Evolutionary conservation across 495 filamentous ascomycete species (phyloP), one percentile per base, ranked within the genome.

Genomic region (Immersiella caudata): DNA sequence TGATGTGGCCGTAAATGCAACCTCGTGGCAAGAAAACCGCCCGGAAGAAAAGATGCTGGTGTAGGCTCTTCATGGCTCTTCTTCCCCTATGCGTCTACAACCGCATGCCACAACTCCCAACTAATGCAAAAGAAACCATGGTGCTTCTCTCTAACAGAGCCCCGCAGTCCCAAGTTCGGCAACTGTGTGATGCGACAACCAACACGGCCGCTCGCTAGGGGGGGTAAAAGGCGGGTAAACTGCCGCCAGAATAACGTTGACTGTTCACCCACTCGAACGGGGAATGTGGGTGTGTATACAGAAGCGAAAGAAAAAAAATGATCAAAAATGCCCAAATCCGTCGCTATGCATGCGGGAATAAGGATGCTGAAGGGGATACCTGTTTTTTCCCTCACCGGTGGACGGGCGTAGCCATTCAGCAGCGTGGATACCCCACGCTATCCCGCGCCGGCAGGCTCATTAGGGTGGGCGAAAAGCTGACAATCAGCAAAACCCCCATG

Each of bases 341-440:
- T 67, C 65, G 60, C 64, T 64, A 51, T 70, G 68, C 68, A 67
- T 72, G 67, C 60, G 70, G 64, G 64, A 65, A 65, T 67, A 68
- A 71, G 46, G 63, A 59, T 22, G 26, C 46, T 21, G 11, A 26
- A 26, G 55, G 52, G 57, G 55, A n/a, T 36, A 36, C 51, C 26
- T 22, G 9, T 16, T 25, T 36, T 24, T 22, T 49, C 16, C 29
- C n/a, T 55, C 20, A 27, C 63, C 52, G 51, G 27, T 58, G n/a
- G 29, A 46, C 9, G 33, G 54, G 63, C 14, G 51, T 16, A 57
- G 52, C 52, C 63, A 58, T 49, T 65, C 63, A 65, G 22, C 26
- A 25, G 49, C 21, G 29, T 21, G 0, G n/a, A 35, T n/a, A 65
- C 63, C 63, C 62, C 63, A 57, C 63, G 63, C 29, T 63, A 51